Evolutionary conservation across 331 rosid species (phyloP).

Genomic region (Quercus lobata): DNA sequence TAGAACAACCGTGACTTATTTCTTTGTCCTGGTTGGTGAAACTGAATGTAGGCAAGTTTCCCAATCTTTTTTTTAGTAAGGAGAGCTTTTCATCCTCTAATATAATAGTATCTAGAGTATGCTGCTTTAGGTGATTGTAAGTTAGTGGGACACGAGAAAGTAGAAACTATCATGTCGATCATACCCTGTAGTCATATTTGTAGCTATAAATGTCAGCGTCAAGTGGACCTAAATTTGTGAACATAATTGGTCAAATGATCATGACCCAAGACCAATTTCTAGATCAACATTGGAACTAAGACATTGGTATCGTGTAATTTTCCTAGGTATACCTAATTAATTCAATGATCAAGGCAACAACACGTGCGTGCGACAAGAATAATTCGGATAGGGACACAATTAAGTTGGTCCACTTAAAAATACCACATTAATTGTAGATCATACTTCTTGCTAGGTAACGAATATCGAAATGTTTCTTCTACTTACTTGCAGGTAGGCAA

Average conservation of each 20-base stretch:
- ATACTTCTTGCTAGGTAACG: too few species aligned
- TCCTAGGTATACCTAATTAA: slow-evolving; percentile 18
- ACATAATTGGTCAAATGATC: slow-evolving; percentile 18
- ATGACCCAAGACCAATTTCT: slow-evolving; percentile 24
- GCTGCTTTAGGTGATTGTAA: neutral
- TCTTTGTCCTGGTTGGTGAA: slow-evolving; percentile 18
- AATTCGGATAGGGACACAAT: neutral
- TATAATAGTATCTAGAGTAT: neutral
- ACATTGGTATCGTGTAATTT: slow-evolving; percentile 29
- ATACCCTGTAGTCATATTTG: neutral
- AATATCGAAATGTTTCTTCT: too few species aligned
- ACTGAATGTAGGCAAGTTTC: slow-evolving; percentile 8
- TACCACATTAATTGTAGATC: neutral
- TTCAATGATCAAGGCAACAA: slow-evolving; percentile 8
- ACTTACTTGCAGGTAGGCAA: too few species aligned
- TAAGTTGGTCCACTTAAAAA: neutral
- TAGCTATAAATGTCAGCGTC: slow-evolving; percentile 14
- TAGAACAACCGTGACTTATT: slow-evolving; percentile 24
- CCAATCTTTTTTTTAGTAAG: neutral
- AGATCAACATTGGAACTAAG: slow-evolving; percentile 2
- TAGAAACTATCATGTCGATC: neutral
- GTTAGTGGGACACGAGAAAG: neutral
- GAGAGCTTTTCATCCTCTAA: slow-evolving; percentile 3
- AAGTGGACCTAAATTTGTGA: slow-evolving; percentile 13
- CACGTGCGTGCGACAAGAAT: slow-evolving; percentile 5